Conservation (phyloP, 768 basidiomycete species). For the Flagelloscypha sp. region DNA sequence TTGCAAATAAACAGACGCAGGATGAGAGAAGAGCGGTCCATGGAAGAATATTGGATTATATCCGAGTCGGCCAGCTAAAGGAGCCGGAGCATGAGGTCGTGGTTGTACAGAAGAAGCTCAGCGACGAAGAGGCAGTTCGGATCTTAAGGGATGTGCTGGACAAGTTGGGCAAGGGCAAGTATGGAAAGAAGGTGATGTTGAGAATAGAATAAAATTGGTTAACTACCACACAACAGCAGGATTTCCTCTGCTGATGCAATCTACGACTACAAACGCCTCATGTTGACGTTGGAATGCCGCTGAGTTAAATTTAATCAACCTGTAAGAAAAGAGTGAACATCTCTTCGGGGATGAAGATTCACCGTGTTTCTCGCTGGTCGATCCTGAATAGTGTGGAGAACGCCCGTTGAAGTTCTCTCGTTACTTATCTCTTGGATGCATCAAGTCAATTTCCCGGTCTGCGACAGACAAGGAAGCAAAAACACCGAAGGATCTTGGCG, state of each 20-base stretch:
- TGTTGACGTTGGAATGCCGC: conserved; percentile 16
- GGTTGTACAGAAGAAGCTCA: conserved; percentile 31
- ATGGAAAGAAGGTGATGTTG: conserved; percentile 38
- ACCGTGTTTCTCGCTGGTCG: too few relatives aligned
- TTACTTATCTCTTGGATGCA: too few relatives aligned
- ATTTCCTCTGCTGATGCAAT: conserved; percentile 34
- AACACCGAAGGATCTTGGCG: too few relatives aligned
- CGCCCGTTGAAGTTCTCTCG: too few relatives aligned
- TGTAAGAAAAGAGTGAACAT: conserved; percentile 14
- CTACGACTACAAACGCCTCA: conserved; percentile 34
- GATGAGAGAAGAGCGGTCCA: conserved; percentile 47
- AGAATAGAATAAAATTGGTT: conserved; percentile 40
- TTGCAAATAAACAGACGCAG: conserved; percentile 47
- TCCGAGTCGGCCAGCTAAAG: conserved; percentile 51
- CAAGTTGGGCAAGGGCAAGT: conserved; percentile 26
- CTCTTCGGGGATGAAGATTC: too few relatives aligned
- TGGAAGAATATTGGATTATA: conserved; percentile 41
- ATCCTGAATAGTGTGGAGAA: conserved; percentile 16
- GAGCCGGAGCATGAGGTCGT: conserved; percentile 67
- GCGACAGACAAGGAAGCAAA: too few relatives aligned
- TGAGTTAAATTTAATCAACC: conserved; percentile 32
- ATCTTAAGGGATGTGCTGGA: conserved; percentile 64
- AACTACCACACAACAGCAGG: conserved; percentile 38
- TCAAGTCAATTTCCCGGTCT: too few relatives aligned
- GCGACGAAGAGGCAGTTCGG: conserved; percentile 31